Base-by-base conservation (phyloP, 371 early-diverging fungal species). In the Apophysomyces trapeziformis region DNA sequence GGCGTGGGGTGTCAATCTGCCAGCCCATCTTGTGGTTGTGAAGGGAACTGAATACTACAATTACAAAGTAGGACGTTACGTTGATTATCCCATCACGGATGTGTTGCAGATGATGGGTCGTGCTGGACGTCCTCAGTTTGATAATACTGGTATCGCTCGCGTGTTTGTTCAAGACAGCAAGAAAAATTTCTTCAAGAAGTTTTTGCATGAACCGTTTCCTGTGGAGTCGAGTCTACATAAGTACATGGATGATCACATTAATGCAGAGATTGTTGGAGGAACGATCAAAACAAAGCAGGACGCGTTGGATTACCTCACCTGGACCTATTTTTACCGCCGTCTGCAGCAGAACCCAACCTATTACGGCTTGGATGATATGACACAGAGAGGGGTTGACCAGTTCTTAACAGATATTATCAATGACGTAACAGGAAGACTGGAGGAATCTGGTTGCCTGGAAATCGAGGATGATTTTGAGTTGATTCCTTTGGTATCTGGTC, bases 1-100 rank as follows among this genome's bases (percentile, higher is more conserved):
- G n/a, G 99, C 99, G 1, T 99, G 99, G 99, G 95, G 96, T 59
- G 97, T 99, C 59, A 99, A 99, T 77, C 89, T 97, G 54, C 99
- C 99, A 0, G 99, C 99, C 3, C 96, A 99, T 76, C 75, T 97
- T 69, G 99, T 99, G 0, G 92, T 99, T 7, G 89, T 99, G 65
- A 99, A 98, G 75, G 99, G 99, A 9, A 99, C 99, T 1, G 96
- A 96, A 76, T 98, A 87, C 67, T 99, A 93, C 77, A 95, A 99
- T 72, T 93, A 93, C 68, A 93, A 93, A 70, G 79, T 86, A 44
- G 85, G 89, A 13, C 90, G 95, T 0, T 97, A 96, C 70, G 94
- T 94, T 4, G 98, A 98, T 72, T 94, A 92, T 69, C 98, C 96
- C 0, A 93, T 97, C 60, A 96, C 97, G 5, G 96, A 97, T 73